Base-by-base conservation (phyloP, 2,329 filamentous ascomycete genomes). In the Aspergillus vadensis region DNA sequence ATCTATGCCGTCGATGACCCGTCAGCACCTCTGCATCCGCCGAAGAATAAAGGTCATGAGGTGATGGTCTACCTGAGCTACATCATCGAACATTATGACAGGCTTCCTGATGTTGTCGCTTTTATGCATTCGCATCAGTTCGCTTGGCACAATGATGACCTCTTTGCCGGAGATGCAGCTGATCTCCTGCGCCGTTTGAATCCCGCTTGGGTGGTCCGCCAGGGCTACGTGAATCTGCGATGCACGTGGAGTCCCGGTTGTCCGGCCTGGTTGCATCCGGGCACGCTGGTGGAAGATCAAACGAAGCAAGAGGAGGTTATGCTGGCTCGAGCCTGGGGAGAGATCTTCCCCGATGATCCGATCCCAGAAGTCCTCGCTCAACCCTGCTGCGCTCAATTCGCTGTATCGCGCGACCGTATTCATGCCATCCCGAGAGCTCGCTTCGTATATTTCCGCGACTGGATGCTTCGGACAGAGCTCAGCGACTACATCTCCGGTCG, bases 371-470 rank as follows among this genome's bases (percentile, higher is more conserved):
- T 86, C 0, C 78, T 88, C 0, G 81, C 84, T 1, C 85, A 87
- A 64, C 83, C 86, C 3, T 88, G 86, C 70, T 88, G 86, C 68
- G 85, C 84, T 2, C 86, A 89, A 65, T 88, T 89, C 67, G 86
- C 86, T 8, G 73, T 88, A 3, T 85, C 82, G 6, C 75, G 81
- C 2, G 84, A 87, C 44, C 80, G 84, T 3, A 85, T 88, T 55
- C 81, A 76, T 9, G 76, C 80, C 1, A 80, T 83, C 36, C 83
- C 84, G 1, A 77, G 80, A 55, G 77, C 80, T 23, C 79, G 82
- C 49, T 88, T 84, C 68, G 75, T 85, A 19, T 83, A 80, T 67
- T 84, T 86, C 66, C 80, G 86, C 25, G 82, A 87, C 66, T 88
- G 86, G 86, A 73, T 88, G 2, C 75, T 87, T 27, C 78, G 79